These are phyloP conservation scores for Westerdykella ornata DNA, from an alignment of 2,329 filamentous ascomycete species.

Conservation along the genomic window DNA sequence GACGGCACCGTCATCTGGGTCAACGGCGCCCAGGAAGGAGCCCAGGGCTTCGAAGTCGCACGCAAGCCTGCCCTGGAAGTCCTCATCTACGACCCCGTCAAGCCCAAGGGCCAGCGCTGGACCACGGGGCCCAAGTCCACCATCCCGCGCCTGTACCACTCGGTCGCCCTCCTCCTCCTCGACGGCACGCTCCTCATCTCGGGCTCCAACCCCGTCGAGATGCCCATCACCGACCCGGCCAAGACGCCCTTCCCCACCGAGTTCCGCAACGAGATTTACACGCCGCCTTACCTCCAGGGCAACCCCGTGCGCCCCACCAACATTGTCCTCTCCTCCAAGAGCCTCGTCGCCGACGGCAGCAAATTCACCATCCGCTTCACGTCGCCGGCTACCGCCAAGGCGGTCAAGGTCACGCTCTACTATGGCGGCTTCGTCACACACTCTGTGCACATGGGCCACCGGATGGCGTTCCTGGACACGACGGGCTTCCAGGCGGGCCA, in stretches of 20 bases:
- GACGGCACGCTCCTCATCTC: conserved; percentile 56
- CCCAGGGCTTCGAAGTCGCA: conserved; percentile 55
- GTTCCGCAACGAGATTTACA: conserved; percentile 57
- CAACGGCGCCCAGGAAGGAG: conserved; percentile 53
- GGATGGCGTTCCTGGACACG: conserved; percentile 50
- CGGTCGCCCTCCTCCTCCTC: conserved; percentile 52
- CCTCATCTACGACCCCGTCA: conserved; percentile 52
- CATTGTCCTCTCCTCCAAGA: conserved; percentile 42
- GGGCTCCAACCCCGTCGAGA: conserved; percentile 56
- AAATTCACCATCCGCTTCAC: conserved; percentile 47
- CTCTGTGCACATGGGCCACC: conserved; percentile 55
- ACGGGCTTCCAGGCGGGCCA: conserved; percentile 42
- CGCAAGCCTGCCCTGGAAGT: conserved; percentile 49
- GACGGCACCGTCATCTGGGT: conserved; percentile 59
- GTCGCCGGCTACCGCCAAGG: conserved; percentile 38
- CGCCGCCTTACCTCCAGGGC: conserved; percentile 54
- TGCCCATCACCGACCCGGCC: conserved; percentile 46
- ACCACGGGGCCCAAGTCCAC: conserved; percentile 41
- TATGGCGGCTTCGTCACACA: conserved; percentile 57
- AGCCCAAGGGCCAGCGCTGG: conserved; percentile 48
- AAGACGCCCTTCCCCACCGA: conserved; percentile 51
- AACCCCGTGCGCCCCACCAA: conserved; percentile 47
- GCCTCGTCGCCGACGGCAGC: conserved; percentile 40
- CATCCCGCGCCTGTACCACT: conserved; percentile 52
- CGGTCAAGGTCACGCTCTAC: conserved; percentile 49